Percentiles rank a stretch among this genome's conserved stretches.
Conservation (phyloP, 495 filamentous ascomycete genomes). For the Thermochaetoides thermophila region DNA sequence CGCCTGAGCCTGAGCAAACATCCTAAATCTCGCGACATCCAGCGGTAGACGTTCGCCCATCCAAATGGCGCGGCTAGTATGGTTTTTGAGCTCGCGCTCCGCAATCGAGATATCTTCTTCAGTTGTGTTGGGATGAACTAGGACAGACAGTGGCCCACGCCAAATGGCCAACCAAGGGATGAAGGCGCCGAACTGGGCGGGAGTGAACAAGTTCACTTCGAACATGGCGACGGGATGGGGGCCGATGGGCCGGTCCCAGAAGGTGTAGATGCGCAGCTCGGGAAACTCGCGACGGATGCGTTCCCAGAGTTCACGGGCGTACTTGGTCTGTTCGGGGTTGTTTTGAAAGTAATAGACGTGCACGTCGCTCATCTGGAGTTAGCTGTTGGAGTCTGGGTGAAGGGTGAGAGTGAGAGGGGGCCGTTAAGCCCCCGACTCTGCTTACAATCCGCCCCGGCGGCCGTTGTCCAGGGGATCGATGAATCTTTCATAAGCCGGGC, state of each 20-base stretch:
- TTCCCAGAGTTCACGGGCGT: slow-evolving; percentile 59
- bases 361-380: slow-evolving; percentile 37
- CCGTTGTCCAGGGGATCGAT: slow-evolving; percentile 47
- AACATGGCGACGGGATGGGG: slow-evolving; percentile 83
- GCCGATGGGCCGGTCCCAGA: slow-evolving; percentile 65
- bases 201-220: slow-evolving; percentile 78
- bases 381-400: not conserved
- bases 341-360: slow-evolving; percentile 70
- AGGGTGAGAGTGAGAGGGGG: too few species aligned
- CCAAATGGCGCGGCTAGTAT: slow-evolving; percentile 74
- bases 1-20: too few species aligned
- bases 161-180: slow-evolving; percentile 73
- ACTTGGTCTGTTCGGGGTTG: slow-evolving; percentile 45
- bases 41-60: slow-evolving; percentile 61
- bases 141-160: slow-evolving; percentile 61
- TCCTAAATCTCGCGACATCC: slow-evolving; percentile 47
- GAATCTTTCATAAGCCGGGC: slow-evolving; percentile 51
- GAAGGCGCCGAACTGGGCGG: slow-evolving; percentile 78
- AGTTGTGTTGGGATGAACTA: slow-evolving; percentile 71
- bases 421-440: too few species aligned
- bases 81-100: slow-evolving; percentile 40
- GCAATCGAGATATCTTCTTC: slow-evolving; percentile 14
- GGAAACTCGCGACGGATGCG: slow-evolving; percentile 76
- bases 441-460: slow-evolving; percentile 42
- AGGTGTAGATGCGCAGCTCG: slow-evolving; percentile 65